Evolutionary conservation across 1,284 basidiomycete species (phyloP).

Genomic region (Rhodotorula sp.): DNA sequence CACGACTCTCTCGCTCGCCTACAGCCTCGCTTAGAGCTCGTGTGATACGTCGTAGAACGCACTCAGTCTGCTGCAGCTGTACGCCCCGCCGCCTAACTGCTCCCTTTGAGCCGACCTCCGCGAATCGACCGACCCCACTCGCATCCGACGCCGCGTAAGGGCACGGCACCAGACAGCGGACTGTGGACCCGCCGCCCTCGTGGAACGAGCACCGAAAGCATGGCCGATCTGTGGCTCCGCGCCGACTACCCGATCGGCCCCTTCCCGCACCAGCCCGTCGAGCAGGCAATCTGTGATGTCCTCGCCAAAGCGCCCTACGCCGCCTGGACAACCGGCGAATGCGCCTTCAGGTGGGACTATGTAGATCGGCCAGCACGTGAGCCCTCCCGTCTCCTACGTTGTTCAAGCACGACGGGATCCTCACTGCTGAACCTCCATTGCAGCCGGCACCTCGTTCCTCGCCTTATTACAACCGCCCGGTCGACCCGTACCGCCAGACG

Average conservation of each 20-base stretch:
- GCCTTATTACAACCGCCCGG: slow-evolving; percentile 9
- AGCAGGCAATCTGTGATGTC: slow-evolving; percentile 36
- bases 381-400: no score
- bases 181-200: neutral
- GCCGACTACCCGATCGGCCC: slow-evolving; percentile 26
- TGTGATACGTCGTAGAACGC: no score
- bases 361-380: slow-evolving; percentile 34
- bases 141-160: no score
- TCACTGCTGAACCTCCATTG: neutral
- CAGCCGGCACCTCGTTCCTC: slow-evolving; percentile 34
- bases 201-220: neutral
- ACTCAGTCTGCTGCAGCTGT: neutral
- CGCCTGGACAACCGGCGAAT: slow-evolving; percentile 12
- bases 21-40: no score
- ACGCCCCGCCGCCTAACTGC: no score
- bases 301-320: slow-evolving; percentile 29
- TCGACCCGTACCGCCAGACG: slow-evolving; percentile 13
- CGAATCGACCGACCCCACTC: no score
- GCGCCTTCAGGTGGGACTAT: slow-evolving; percentile 19
- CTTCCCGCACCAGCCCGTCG: slow-evolving; percentile 14
- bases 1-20: no score
- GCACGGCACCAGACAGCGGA: neutral
- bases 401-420: neutral
- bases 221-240: slow-evolving; percentile 33
- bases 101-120: no score